A percentile compares a stretch with the other conserved stretches of the same genome.
Evolutionary conservation across 495 filamentous ascomycete genomes (phyloP).

Genomic region (Tuber umbilicatum): DNA sequence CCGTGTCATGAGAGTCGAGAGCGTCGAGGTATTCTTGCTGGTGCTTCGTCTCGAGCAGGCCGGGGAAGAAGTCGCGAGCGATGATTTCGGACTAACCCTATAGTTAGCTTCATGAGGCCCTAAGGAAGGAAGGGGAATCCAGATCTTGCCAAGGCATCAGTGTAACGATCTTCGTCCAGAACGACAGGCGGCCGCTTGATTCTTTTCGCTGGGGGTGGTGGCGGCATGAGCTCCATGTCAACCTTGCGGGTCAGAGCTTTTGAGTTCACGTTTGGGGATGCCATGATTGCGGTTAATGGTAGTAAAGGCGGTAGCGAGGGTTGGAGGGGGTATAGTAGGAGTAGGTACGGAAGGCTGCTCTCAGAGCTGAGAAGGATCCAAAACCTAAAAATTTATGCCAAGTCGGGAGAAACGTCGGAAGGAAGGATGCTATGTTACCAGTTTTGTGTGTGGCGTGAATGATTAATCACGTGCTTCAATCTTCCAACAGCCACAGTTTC

Average conservation of each 20-base stretch:
- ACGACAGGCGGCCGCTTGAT: slow-evolving; percentile 88
- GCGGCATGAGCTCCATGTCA: slow-evolving; percentile 77
- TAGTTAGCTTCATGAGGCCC: slow-evolving; percentile 5
- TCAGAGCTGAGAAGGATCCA: not conserved
- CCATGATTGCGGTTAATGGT: slow-evolving; percentile 11
- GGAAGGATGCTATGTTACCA: not conserved
- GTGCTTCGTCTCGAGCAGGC: slow-evolving; percentile 72
- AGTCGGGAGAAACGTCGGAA: not conserved
- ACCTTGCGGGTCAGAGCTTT: slow-evolving; percentile 59
- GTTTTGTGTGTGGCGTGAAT: not conserved
- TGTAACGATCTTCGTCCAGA: slow-evolving; percentile 91
- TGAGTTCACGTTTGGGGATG: slow-evolving; percentile 27
- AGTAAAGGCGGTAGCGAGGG: not conserved
- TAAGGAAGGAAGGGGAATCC: not conserved
- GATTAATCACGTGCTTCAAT: not conserved
- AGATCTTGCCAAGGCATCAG: slow-evolving; percentile 55
- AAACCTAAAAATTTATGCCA: not conserved
- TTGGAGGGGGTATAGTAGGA: not conserved
- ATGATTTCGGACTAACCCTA: slow-evolving; percentile 71
- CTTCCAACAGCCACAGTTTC: slow-evolving; percentile 13
- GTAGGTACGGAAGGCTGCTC: not conserved
- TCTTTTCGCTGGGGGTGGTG: slow-evolving; percentile 77
- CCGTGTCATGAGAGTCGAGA: slow-evolving; percentile 69
- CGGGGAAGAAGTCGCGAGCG: slow-evolving; percentile 93
- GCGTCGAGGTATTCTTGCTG: slow-evolving; percentile 92